A percentile compares a stretch with the other conserved stretches of the same genome.
Evolutionary conservation across 2,329 filamentous ascomycete species (phyloP).

Genomic region (Grosmannia clavigera): DNA sequence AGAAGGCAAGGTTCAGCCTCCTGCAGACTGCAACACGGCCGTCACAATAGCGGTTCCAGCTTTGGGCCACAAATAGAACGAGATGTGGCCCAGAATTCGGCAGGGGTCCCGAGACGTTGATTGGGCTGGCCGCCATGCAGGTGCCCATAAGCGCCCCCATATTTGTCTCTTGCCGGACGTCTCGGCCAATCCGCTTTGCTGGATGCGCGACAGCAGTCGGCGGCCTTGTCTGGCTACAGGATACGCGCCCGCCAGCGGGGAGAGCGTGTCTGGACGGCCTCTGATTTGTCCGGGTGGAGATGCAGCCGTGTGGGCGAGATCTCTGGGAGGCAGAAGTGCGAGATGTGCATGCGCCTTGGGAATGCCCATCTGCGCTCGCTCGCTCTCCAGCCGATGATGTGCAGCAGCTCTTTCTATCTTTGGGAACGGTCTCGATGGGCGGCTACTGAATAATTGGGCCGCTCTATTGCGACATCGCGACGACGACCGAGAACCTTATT

Average conservation of each 20-base stretch:
- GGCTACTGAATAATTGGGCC: neutral
- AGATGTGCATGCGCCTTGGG: too few relatives aligned
- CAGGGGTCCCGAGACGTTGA: neutral
- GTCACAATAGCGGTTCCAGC: too few relatives aligned
- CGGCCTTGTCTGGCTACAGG: neutral
- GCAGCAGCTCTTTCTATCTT: neutral
- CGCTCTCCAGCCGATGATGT: too few relatives aligned
- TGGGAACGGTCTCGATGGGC: neutral
- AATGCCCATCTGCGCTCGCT: too few relatives aligned
- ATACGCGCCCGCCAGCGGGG: neutral
- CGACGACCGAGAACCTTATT: neutral
- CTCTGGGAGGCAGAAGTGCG: too few relatives aligned
- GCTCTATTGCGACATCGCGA: neutral
- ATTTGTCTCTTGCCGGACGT: neutral
- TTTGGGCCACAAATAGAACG: too few relatives aligned
- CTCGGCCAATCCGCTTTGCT: neutral
- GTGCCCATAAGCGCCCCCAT: neutral
- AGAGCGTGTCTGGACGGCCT: neutral
- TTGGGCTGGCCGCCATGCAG: neutral
- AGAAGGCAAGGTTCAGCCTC: too few relatives aligned
- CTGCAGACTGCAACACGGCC: too few relatives aligned
- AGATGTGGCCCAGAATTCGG: too few relatives aligned
- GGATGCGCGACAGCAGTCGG: neutral
- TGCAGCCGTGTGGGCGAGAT: too few relatives aligned
- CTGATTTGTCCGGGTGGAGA: neutral